Base-by-base conservation (phyloP, 306 rosid genomes). In the Fagus crenata region DNA sequence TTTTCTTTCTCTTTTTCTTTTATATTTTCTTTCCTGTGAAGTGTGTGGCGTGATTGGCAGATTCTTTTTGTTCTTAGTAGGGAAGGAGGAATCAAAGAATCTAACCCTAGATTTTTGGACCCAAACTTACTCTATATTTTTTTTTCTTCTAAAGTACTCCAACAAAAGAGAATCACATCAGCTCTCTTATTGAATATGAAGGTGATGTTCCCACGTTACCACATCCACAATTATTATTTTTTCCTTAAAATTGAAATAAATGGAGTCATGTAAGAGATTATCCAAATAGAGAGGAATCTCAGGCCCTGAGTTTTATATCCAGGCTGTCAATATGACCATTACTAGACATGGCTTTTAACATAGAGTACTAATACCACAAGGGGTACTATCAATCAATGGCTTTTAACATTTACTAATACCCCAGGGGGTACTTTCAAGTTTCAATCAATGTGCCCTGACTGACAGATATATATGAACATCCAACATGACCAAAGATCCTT, bases 1-100 rank as follows among this genome's bases (percentile, higher is more conserved):
- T 78, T 78, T 37, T 69, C 63, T 61, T 75, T 70, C 71, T 63
- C 80, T 63, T 63, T 80, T 67, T 40, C 32, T 39, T 73, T 63
- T 33, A 22, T 67, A 55, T 71, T 76, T 87, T 72, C 51, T 75
- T 76, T 84, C 78, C 53, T 72, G 71, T 59, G 80, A 49, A 86
- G 81, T 78, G 73, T 76, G 78, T 83, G 78, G 80, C 85, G 90
- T 61, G 81, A 88, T 87, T 95, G 96, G 89, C 90, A 81, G 97
- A 87, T 88, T 89, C 94, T 86, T 86, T 96, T 96, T 91, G 98
- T 92, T 92, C 76, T 86, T 82, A 89, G 87, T 77, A 84, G 83
- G 83, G 86, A 73, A 76, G 86, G 82, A 76, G 88, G 98, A 92
- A 96, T 96, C 91, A 89, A 96, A 84, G 98, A 91, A 96, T 96